Evolutionary conservation across 768 basidiomycete genomes (phyloP).

Genomic region (Psilocybe cyanescens): DNA sequence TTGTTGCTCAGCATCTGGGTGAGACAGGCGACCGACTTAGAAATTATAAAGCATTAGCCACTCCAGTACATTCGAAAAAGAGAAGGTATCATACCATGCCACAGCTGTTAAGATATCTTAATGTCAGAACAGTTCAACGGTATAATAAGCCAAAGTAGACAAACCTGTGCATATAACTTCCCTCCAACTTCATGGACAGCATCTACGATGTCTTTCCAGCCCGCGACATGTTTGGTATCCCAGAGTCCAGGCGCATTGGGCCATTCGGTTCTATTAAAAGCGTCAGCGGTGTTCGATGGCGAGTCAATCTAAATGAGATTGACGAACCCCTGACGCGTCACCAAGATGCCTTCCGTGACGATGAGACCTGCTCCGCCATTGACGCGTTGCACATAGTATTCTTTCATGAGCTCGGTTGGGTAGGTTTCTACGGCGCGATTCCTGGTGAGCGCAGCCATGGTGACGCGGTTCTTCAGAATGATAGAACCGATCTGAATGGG

Average conservation of each 20-base stretch:
- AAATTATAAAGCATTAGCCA: too few relatives aligned
- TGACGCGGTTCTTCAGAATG: constrained; percentile 39
- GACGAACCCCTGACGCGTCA: constrained; percentile 34
- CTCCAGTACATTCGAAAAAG: too few relatives aligned
- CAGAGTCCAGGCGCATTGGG: constrained; percentile 42
- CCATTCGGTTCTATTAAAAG: constrained; percentile 35
- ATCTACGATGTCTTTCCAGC: constrained; percentile 42
- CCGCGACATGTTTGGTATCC: constrained; percentile 37
- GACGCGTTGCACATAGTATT: constrained; percentile 42
- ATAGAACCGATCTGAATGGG: constrained; percentile 39
- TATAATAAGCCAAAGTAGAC: constrained; percentile 1
- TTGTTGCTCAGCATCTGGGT: constrained; percentile 43
- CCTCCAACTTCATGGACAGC: constrained; percentile 44
- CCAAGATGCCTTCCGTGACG: constrained; percentile 35
- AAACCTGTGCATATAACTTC: constrained; percentile 39
- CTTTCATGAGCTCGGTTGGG: constrained; percentile 37
- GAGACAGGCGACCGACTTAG: constrained; percentile 37
- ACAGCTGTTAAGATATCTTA: constrained; percentile 1
- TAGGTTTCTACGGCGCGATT: constrained; percentile 41
- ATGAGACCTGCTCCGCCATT: constrained; percentile 33
- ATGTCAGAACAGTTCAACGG: not conserved
- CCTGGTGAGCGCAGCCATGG: constrained; percentile 44
- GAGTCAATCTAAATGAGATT: not conserved
- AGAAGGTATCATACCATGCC: constrained; percentile 5
- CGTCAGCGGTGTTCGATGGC: not conserved